Base-by-base conservation (phyloP, 1,284 basidiomycete species). In the Pascua guehoae region DNA sequence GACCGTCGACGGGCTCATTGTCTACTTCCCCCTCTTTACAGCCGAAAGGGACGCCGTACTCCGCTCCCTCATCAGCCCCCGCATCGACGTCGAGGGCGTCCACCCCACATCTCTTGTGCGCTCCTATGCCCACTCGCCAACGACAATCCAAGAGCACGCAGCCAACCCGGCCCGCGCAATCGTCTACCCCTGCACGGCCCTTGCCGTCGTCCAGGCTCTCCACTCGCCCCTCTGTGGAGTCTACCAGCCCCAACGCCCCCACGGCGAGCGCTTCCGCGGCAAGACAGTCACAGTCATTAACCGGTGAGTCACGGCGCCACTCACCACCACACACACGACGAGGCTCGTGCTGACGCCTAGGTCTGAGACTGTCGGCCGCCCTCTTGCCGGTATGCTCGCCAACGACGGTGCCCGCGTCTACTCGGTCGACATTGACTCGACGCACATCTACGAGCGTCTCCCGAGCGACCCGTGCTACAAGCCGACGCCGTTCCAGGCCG, bases 401-500 rank as follows among this genome's bases (percentile, higher is more conserved):
- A 98, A 98, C 73, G 95, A 98, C 71, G 95, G 95, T 41, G 94
- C 94, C 4, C 84, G 91, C 11, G 95, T 98, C 2, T 88, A 95
- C 72, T 93, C 90, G 10, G 90, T 91, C 18, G 95, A 98, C 75
- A 89, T 98, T 57, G 91, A 94, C 74, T 90, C 36, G 2, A 43
- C 41, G 11, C 47, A 57, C 14, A 12, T 58, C n/a, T 57, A 53
- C 51, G 37, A 53, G 17, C 38, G 44, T 16, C 7, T 3, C 10
- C 12, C 38, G 0, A 24, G n/a, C 12, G 52, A 37, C 1, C 39
- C 18, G 7, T 14, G 15, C 10, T 48, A 53, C 48, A 36, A 37
- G 32, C 42, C 36, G 15, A 41, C 49, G 12, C 38, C 46, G 24
- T 41, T 41, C 39, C 42, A 32, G 12, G 50, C 17, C 11, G 15